phyloP scores from a whole-genome alignment of 2,329 filamentous ascomycete species.

The Ophiostoma sp. region DNA sequence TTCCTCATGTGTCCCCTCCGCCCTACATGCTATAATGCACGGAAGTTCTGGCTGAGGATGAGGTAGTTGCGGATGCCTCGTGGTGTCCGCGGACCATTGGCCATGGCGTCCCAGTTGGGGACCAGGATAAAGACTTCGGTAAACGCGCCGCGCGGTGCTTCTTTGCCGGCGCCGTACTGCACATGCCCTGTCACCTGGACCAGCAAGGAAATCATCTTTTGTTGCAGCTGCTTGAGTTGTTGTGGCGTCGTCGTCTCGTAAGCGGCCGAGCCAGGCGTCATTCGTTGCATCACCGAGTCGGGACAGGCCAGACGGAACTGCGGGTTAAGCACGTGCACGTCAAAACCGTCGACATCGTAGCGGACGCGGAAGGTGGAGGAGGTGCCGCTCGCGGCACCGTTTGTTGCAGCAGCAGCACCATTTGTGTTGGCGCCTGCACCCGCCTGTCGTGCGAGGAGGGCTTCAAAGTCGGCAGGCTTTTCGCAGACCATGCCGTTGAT shows the following conservation, averaged over 20 bases:
- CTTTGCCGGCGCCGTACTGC: slow-evolving; percentile 63
- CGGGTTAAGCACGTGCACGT: slow-evolving; percentile 76
- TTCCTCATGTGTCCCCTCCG: not conserved
- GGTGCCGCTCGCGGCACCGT: slow-evolving; percentile 22
- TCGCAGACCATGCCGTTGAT: slow-evolving; percentile 73
- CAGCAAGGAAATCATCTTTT: slow-evolving; percentile 66
- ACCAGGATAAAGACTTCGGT: slow-evolving; percentile 80
- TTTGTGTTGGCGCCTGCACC: slow-evolving; percentile 39
- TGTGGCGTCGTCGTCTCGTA: slow-evolving; percentile 38
- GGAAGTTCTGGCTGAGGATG: slow-evolving; percentile 72
- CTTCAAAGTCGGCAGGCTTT: slow-evolving; percentile 64
- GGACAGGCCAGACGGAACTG: slow-evolving; percentile 61
- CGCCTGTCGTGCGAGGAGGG: slow-evolving; percentile 64
- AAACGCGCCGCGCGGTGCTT: slow-evolving; percentile 68
- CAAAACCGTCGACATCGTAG: slow-evolving; percentile 74
- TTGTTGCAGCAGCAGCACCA: not conserved
- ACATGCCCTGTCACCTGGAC: slow-evolving; percentile 75
- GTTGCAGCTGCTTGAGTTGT: slow-evolving; percentile 41
- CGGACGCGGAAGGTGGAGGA: slow-evolving; percentile 40
- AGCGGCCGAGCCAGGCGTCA: slow-evolving; percentile 24
- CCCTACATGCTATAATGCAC: slow-evolving; percentile 45
- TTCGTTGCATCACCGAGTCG: slow-evolving; percentile 40
- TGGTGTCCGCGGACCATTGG: slow-evolving; percentile 53
- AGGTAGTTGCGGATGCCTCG: slow-evolving; percentile 61
- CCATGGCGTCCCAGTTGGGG: slow-evolving; percentile 63